Conservation (phyloP, 768 basidiomycete species). For the Mycena capillaripes region DNA sequence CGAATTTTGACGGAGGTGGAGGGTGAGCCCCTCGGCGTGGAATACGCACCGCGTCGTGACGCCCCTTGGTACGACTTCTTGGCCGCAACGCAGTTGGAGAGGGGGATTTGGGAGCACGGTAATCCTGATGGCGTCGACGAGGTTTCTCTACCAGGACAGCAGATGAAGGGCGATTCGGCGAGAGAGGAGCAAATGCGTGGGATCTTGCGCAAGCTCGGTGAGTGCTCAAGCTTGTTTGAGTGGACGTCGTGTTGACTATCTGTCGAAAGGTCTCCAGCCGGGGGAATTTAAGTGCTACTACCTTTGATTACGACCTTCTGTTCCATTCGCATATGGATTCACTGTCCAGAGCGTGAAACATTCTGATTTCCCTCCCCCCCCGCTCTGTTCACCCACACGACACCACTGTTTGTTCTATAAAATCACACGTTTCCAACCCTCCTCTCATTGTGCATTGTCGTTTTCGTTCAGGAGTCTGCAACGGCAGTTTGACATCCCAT, state of each 20-base stretch:
- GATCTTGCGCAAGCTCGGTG: constrained; percentile 21
- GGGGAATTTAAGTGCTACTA: constrained; percentile 26
- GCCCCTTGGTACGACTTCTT: constrained; percentile 24
- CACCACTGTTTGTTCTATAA: too few relatives aligned
- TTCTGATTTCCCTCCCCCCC: too few relatives aligned
- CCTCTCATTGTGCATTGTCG: too few relatives aligned
- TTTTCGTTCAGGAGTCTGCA: too few relatives aligned
- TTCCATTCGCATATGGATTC: too few relatives aligned
- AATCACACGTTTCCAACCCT: too few relatives aligned
- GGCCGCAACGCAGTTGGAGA: constrained; percentile 20
- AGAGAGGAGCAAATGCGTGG: constrained; percentile 27
- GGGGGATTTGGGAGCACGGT: constrained; percentile 13
- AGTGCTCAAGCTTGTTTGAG: constrained; percentile 8
- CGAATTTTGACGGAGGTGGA: constrained; percentile 11
- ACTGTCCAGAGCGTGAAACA: too few relatives aligned
- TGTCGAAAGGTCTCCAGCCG: constrained; percentile 20
- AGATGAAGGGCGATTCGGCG: constrained; percentile 23
- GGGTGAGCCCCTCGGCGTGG: constrained; percentile 20
- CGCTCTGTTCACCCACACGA: too few relatives aligned
- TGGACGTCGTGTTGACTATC: not conserved
- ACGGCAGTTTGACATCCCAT: too few relatives aligned
- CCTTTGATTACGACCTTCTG: constrained; percentile 12
- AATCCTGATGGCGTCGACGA: constrained; percentile 11
- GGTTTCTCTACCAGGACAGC: constrained; percentile 7
- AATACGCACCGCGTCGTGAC: constrained; percentile 25